Evolutionary conservation across 805 yeast genomes (phyloP).

Genomic region (Hanseniaspora lindneri): DNA sequence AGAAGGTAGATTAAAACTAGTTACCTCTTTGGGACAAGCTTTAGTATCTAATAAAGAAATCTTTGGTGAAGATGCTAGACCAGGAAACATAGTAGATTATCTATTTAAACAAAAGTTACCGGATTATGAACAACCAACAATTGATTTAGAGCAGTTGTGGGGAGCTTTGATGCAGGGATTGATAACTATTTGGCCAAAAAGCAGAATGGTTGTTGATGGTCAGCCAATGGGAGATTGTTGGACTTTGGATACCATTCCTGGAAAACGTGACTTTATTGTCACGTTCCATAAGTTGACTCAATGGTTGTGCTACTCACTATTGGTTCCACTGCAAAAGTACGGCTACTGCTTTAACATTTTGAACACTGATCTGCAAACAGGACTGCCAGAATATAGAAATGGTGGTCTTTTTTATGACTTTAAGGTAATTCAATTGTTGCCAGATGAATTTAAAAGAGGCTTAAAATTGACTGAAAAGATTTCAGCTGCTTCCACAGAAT

Average conservation of each 20-base stretch:
- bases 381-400: slow-evolving; percentile 51
- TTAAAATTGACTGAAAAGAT: slow-evolving; percentile 28
- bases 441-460: slow-evolving; percentile 32
- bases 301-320: slow-evolving; percentile 52
- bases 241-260: slow-evolving; percentile 33
- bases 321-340: slow-evolving; percentile 39
- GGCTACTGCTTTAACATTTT: slow-evolving; percentile 33
- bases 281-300: slow-evolving; percentile 58
- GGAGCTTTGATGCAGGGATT: slow-evolving; percentile 43
- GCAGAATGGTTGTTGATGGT: slow-evolving; percentile 41
- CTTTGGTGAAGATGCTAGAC: slow-evolving; percentile 40
- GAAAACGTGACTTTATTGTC: slow-evolving; percentile 32
- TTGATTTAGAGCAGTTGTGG: slow-evolving; percentile 44
- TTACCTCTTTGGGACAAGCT: slow-evolving; percentile 40
- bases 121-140: slow-evolving; percentile 16
- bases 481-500: slow-evolving; percentile 21
- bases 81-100: slow-evolving; percentile 46
- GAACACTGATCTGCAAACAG: slow-evolving; percentile 38
- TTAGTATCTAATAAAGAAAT: slow-evolving; percentile 31
- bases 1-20: slow-evolving; percentile 40
- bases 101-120: slow-evolving; percentile 24
- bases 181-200: slow-evolving; percentile 50
- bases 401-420: slow-evolving; percentile 54
- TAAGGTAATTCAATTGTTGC: slow-evolving; percentile 39
- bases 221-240: slow-evolving; percentile 52